A percentile compares a stretch with the other conserved stretches of the same genome.
These are phyloP conservation scores for Pseudozyma flocculosa DNA, from an alignment of 1,284 basidiomycete species.

Conservation along the genomic window DNA sequence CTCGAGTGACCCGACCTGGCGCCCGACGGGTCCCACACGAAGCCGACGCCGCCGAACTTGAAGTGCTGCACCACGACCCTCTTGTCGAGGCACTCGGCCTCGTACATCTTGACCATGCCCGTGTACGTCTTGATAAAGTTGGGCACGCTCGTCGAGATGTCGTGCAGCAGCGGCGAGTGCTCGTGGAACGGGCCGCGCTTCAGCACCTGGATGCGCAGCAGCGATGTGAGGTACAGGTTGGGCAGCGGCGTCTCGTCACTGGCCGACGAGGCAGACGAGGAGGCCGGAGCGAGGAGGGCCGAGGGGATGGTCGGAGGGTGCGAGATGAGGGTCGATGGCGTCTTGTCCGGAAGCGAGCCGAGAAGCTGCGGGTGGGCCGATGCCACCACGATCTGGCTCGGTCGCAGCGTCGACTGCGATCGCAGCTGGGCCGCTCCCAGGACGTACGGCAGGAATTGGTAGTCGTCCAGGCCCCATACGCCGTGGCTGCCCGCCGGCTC, in stretches of 20 bases:
- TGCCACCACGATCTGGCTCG: constrained; percentile 3
- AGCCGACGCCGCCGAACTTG: constrained; percentile 67
- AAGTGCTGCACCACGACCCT: constrained; percentile 96
- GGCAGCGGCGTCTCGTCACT: no score
- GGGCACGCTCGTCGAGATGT: constrained; percentile 79
- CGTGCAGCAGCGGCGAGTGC: constrained; percentile 73
- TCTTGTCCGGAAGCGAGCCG: not conserved
- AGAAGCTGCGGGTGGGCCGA: constrained; percentile 11
- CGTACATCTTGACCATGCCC: constrained; percentile 94
- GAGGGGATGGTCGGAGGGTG: not conserved
- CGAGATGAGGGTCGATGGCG: constrained; percentile 9
- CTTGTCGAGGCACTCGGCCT: constrained; percentile 91
- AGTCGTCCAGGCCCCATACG: constrained; percentile 95
- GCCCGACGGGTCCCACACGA: constrained; percentile 7
- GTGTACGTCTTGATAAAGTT: constrained; percentile 85
- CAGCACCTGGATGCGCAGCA: constrained; percentile 64
- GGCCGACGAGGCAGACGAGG: not conserved
- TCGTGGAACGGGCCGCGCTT: constrained; percentile 49
- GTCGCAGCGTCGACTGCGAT: constrained; percentile 11
- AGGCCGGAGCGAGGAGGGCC: not conserved
- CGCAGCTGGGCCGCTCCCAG: constrained; percentile 88
- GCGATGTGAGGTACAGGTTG: constrained; percentile 61
- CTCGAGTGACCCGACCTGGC: not conserved
- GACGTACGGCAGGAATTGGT: constrained; percentile 83
- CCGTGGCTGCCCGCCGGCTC: constrained; percentile 97